Conservation (phyloP, 176 grass and related monocot species). For the Guadua angustifolia region DNA sequence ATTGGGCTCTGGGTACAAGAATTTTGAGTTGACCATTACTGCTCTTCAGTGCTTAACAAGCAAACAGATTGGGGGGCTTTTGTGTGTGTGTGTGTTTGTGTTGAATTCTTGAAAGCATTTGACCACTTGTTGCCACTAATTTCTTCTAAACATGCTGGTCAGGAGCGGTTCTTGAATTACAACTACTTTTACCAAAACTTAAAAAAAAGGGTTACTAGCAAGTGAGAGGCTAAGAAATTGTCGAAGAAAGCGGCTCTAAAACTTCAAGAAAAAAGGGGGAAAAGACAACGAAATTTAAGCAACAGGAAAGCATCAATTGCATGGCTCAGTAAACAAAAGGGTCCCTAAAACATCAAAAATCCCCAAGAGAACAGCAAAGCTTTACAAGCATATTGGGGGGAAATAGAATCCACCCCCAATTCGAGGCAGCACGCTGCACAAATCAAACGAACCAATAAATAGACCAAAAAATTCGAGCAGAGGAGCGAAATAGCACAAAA, state of each 20-base stretch:
- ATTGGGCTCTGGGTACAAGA: slow-evolving; percentile 14
- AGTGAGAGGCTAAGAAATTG: neutral
- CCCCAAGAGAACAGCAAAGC: neutral
- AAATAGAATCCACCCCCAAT: neutral
- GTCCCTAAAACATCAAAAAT: neutral
- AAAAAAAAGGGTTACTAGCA: neutral
- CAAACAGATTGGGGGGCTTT: neutral
- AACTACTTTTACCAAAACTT: neutral
- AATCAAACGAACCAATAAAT: neutral
- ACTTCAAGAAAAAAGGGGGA: neutral
- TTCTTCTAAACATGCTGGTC: neutral
- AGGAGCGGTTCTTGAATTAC: neutral
- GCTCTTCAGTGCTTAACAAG: neutral
- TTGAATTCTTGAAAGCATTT: neutral
- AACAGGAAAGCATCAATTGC: neutral
- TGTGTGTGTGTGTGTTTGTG: no score
- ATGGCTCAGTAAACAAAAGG: neutral
- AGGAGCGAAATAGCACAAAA: neutral
- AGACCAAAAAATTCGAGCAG: neutral
- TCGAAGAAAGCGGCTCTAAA: neutral
- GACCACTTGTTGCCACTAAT: neutral
- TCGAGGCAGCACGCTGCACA: neutral
- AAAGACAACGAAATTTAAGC: neutral
- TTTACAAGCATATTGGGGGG: neutral
- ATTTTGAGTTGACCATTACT: neutral